These are phyloP conservation scores for Phytophthora europaea DNA, from an alignment of 352 stramenopile species.

Conservation along the genomic window DNA sequence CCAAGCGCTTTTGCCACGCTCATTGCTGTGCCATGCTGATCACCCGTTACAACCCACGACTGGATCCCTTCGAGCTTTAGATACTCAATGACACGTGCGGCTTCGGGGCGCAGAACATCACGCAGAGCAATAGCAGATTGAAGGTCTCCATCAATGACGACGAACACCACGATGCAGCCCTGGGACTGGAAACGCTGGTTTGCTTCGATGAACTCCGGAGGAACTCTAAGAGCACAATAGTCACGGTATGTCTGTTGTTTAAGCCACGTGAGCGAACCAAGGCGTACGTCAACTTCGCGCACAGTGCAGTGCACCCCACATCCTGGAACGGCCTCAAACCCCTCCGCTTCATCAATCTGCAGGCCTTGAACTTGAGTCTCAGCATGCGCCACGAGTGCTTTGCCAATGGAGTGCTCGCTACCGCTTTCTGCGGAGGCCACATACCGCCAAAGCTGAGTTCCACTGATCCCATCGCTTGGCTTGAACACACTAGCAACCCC, in stretches of 20 bases:
- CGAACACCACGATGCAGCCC: slow-evolving; percentile 68
- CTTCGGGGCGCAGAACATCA: slow-evolving; percentile 63
- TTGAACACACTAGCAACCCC: slow-evolving; percentile 42
- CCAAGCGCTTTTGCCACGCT: slow-evolving; percentile 60
- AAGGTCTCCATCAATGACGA: slow-evolving; percentile 68
- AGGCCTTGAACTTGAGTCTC: slow-evolving; percentile 34
- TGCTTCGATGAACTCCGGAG: slow-evolving; percentile 47
- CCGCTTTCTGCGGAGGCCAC: slow-evolving; percentile 61
- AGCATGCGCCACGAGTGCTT: slow-evolving; percentile 60
- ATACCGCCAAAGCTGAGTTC: slow-evolving; percentile 48
- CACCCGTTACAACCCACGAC: slow-evolving; percentile 82
- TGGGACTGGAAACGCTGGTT: slow-evolving; percentile 62
- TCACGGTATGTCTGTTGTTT: slow-evolving; percentile 50
- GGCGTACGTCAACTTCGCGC: slow-evolving; percentile 37
- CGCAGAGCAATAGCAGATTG: slow-evolving; percentile 61
- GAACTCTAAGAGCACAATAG: slow-evolving; percentile 40
- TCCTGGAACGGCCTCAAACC: slow-evolving; percentile 65
- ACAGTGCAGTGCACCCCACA: slow-evolving; percentile 68
- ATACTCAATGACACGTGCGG: slow-evolving; percentile 60
- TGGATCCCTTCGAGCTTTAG: slow-evolving; percentile 68
- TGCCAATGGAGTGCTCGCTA: slow-evolving; percentile 78
- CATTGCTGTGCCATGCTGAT: slow-evolving; percentile 69
- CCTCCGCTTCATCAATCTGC: slow-evolving; percentile 31
- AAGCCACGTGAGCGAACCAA: slow-evolving; percentile 83
- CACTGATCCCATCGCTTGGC: slow-evolving; percentile 10